phyloP scores from a whole-genome alignment of 2,329 filamentous ascomycete species.

The Didymosphaeria variabile region DNA sequence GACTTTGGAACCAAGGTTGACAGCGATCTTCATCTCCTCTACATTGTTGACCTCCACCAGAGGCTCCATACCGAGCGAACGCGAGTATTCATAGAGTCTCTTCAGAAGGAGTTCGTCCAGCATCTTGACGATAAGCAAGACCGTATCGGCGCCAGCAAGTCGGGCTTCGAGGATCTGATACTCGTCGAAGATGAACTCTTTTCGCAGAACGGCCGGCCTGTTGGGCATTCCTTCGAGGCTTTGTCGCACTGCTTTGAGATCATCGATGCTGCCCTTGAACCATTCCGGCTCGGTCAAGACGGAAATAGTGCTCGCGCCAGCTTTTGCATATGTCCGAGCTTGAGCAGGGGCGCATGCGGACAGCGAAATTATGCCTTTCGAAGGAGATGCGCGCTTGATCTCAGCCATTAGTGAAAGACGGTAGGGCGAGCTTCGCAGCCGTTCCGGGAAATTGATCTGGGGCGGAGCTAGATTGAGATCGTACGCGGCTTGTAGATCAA shows the following conservation, averaged over 20 bases:
- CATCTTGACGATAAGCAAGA: conserved; percentile 98
- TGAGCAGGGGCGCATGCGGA: conserved; percentile 88
- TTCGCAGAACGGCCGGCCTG: conserved; percentile 88
- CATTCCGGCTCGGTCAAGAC: conserved; percentile 98
- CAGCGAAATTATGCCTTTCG: conserved; percentile 92
- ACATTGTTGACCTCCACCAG: conserved; percentile 95
- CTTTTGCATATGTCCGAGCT: conserved; percentile 88
- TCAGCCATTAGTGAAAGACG: conserved; percentile 96
- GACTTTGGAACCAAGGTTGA: conserved; percentile 85
- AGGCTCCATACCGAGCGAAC: conserved; percentile 94
- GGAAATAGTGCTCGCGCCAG: conserved; percentile 95
- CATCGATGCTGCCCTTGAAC: conserved; percentile 98
- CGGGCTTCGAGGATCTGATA: conserved; percentile 97
- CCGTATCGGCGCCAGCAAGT: conserved; percentile 90
- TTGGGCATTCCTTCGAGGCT: conserved; percentile 92
- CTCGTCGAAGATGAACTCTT: conserved; percentile 97
- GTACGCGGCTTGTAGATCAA: conserved; percentile 87
- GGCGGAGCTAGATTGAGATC: conserved; percentile 85
- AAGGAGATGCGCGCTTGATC: conserved; percentile 95
- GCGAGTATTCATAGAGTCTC: conserved; percentile 86
- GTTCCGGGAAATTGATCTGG: conserved; percentile 79
- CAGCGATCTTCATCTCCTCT: conserved; percentile 89
- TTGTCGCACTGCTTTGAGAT: conserved; percentile 85
- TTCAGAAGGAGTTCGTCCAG: conserved; percentile 77
- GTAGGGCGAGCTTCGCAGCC: conserved; percentile 83